Evolutionary conservation across 352 stramenopile genomes (phyloP), one percentile per base, ranked within the genome.

Genomic region (Phytophthora colocasiae): DNA sequence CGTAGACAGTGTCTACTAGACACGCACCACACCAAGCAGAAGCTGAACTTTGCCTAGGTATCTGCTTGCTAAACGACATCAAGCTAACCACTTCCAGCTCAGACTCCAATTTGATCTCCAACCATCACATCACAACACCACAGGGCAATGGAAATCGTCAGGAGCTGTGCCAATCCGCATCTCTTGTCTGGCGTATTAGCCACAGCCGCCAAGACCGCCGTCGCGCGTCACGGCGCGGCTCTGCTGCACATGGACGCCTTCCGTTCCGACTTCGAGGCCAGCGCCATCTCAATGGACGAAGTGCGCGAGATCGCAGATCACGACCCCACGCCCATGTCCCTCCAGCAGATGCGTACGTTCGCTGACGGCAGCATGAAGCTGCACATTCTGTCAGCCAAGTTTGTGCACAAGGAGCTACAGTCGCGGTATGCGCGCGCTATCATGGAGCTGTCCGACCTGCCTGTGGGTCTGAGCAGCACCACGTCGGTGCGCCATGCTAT

Each of bases 311-410:
- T 90, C 43, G 81, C 81, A 6, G 29, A 75, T 51, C 77, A 71
- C n/a, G 62, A 70, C 34, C 81, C 84, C 26, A 90, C 80, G 34
- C 84, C 84, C 43, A 78, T 92, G 76, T 83, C 80, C 32, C 77
- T 92, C 43, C 84, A 81, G 58, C 84, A 92, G 58, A 92, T 92
- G 84, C 84, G 85, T 64, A 80, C 71, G 27, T 91, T 89, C 31
- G 81, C 84, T 4, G 78, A 83, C 47, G 77, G 71, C 34, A 81
- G 71, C 36, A 76, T 80, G 50, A 84, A 90, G 45, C 71, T 85
- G 64, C 76, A 77, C n/a, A 45, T 92, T 38, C 50, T 87, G 51
- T 79, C 78, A 11, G 75, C 78, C 19, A 77, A 66, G 27, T 92
- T 92, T 58, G 71, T 92, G 49, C 84, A 91, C 66, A 87, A 90